Conservation (phyloP, 169 alveolate genomes). For the Perkinsus chesapeaki region DNA sequence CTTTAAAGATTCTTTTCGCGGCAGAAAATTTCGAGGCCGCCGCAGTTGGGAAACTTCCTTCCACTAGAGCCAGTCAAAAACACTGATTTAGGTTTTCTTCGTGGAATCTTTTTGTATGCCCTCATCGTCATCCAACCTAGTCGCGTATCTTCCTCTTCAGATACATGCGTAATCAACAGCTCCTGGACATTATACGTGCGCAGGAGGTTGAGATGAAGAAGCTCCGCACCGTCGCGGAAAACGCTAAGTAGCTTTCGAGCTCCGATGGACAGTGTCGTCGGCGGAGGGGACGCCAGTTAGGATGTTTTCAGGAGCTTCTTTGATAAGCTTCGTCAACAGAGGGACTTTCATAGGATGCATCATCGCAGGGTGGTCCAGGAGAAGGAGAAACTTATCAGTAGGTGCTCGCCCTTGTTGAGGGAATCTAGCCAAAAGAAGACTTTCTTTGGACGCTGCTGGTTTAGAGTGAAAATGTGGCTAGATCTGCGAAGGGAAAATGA, state of each 20-base stretch:
- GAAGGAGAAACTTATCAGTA: not conserved
- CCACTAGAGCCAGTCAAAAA: too few species aligned
- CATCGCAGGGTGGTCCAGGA: constrained; percentile 58
- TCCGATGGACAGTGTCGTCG: not conserved
- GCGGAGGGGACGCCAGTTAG: not conserved
- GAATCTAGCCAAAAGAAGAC: not conserved
- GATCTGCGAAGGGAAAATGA: not conserved
- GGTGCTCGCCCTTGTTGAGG: not conserved
- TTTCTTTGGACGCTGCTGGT: too few species aligned
- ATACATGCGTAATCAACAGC: constrained; percentile 59
- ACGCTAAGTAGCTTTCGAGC: constrained; percentile 41
- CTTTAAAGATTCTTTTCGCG: too few species aligned
- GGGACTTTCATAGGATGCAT: constrained; percentile 77
- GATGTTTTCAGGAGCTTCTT: constrained; percentile 40
- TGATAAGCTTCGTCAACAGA: constrained; percentile 74
- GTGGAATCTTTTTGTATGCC: too few species aligned
- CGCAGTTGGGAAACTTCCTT: too few species aligned
- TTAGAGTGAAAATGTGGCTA: constrained; percentile 31
- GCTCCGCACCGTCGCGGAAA: constrained; percentile 69
- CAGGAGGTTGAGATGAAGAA: constrained; percentile 64
- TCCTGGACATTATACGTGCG: constrained; percentile 54
- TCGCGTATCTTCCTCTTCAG: constrained; percentile 57
- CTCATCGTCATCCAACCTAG: too few species aligned
- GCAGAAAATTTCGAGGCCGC: too few species aligned
- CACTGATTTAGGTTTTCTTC: too few species aligned